Conservation (phyloP, 306 rosid genomes). For the Casuarina equisetifolia region DNA sequence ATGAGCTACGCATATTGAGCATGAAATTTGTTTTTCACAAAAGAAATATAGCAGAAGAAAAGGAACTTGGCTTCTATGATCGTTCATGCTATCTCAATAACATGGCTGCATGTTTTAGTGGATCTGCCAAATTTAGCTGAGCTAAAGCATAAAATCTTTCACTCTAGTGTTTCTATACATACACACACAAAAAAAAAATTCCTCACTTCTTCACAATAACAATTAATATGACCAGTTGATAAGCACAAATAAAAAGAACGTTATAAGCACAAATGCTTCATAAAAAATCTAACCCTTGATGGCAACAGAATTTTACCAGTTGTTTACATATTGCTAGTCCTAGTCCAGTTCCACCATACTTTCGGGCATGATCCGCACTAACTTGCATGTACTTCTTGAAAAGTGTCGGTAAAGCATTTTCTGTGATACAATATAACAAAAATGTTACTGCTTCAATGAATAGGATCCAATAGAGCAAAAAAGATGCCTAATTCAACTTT, state of each 20-base stretch:
- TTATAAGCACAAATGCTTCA: not conserved
- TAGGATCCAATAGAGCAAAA: constrained; percentile 4
- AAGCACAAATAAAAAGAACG: not conserved
- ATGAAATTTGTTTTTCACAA: not conserved
- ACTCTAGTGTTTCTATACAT: not conserved
- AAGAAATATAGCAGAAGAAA: not conserved
- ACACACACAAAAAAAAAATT: not conserved
- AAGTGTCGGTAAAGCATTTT: constrained; percentile 76
- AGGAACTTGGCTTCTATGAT: not conserved
- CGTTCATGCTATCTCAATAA: not conserved
- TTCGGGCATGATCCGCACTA: constrained; percentile 94
- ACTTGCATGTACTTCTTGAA: constrained; percentile 98
- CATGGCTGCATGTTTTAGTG: not conserved
- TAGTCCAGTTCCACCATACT: constrained; percentile 94
- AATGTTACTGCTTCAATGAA: constrained; percentile 6
- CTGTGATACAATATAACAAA: constrained; percentile 39
- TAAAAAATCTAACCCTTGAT: not conserved
- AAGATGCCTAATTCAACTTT: no score
- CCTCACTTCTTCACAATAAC: not conserved
- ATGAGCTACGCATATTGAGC: not conserved
- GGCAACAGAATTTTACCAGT: constrained; percentile 51
- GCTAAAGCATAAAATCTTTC: not conserved
- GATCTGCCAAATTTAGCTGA: not conserved
- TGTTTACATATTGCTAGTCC: constrained; percentile 99
- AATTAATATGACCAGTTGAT: not conserved